phyloP scores from a whole-genome alignment of 2,329 filamentous ascomycete species.

The Chaetomiaceae sp. region DNA sequence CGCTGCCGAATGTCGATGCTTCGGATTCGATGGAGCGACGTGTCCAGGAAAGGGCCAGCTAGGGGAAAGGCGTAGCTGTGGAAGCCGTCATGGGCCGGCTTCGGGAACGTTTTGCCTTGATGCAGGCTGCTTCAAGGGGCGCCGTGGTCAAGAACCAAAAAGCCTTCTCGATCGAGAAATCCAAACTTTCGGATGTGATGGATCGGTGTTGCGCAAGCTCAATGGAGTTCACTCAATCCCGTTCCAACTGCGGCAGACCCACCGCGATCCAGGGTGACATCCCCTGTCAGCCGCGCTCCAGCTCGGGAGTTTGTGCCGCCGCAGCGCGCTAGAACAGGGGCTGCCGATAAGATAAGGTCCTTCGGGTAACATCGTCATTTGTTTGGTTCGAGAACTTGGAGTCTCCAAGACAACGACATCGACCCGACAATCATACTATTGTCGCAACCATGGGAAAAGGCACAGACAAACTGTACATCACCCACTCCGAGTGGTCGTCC shows the following conservation, averaged over 20 bases:
- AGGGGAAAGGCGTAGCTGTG: background rate
- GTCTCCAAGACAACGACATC: background rate
- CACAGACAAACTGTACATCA: constrained; percentile 67
- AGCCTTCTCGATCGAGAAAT: background rate
- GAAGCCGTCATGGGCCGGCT: background rate
- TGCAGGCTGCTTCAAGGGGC: background rate
- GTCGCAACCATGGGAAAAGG: constrained; percentile 43
- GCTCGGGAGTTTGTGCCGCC: background rate
- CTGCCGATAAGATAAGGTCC: constrained; percentile 10
- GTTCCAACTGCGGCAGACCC: background rate
- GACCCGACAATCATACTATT: background rate
- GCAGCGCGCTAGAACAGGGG: background rate
- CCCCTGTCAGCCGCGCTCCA: background rate
- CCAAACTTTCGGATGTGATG: background rate
- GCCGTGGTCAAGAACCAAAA: background rate
- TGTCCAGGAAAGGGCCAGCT: background rate
- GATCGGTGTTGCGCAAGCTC: constrained; percentile 9
- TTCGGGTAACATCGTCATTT: background rate
- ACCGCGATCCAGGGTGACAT: background rate
- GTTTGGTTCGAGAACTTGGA: background rate
- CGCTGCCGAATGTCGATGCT: background rate
- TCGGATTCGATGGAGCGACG: background rate
- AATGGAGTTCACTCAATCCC: too few relatives aligned
- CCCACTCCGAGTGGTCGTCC: constrained; percentile 96
- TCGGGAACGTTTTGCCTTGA: background rate